These are phyloP conservation scores for Smittium culicis DNA, from an alignment of 371 early-diverging fungal genomes.

Conservation along the genomic window DNA sequence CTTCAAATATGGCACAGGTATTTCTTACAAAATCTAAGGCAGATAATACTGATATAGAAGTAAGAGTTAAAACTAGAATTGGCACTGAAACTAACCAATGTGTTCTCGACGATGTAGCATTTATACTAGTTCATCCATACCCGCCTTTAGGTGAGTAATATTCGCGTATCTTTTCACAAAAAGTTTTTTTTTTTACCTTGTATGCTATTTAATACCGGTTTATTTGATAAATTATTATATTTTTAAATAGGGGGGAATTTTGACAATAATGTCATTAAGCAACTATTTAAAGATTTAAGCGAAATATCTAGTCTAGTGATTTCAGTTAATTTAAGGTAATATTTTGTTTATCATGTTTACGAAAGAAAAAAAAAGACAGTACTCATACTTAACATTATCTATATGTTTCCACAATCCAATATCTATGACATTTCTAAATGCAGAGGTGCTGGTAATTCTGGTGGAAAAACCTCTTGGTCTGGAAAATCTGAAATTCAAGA, in stretches of 20 bases:
- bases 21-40: no score
- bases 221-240: no score
- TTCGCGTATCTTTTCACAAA: background rate
- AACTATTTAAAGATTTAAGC: background rate
- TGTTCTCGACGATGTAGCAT: background rate
- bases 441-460: constrained; percentile 30
- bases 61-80: no score
- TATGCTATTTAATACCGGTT: background rate
- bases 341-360: background rate
- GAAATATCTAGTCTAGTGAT: background rate
- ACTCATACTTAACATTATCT: background rate
- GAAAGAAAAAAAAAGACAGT: background rate
- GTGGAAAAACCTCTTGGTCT: constrained; percentile 32
- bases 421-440: constrained; percentile 1
- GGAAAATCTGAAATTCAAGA: constrained; percentile 26
- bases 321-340: background rate
- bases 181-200: background rate
- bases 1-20: no score
- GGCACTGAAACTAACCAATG: no score
- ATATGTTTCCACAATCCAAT: background rate
- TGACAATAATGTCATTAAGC: background rate
- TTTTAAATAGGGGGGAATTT: background rate
- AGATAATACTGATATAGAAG: no score
- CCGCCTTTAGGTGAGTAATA: constrained; percentile 23
- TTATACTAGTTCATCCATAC: constrained; percentile 21